Evolutionary conservation across 176 grass and related monocot genomes (phyloP), one percentile per base, ranked within the genome.

Genomic region (Rhipidocladum racemiflorum): DNA sequence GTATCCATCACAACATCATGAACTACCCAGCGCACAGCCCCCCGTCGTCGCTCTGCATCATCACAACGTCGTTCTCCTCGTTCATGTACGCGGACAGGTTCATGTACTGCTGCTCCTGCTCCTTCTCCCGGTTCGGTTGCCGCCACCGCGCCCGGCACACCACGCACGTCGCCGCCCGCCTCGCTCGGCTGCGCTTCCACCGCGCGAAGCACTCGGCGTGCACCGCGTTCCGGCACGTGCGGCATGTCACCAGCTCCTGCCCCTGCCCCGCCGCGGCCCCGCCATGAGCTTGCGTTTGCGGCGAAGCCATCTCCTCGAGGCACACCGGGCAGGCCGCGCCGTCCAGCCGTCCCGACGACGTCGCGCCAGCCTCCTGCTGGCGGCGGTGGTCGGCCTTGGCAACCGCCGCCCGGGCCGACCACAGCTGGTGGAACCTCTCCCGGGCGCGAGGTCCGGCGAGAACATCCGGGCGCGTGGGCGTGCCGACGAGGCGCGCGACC

Each of bases 81-180:
- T 85, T 83, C 74, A 93, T 80, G 79, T 88, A 99, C 13, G 86
- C 85, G 4, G 96, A 84, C 27, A 99, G 81, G 76, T 99, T 99
- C 32, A 99, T 76, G 87, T 99, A 99, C 34, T n/a, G 70, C 46
- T 77, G 27, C 46, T 65, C 60, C 76, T 45, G 50, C 50, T 88
- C 75, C 57, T 44, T 42, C 49, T 88, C 76, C 59, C 80, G 73
- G 49, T 65, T 84, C 1, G 82, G 87, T 71, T 84, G 76, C 88
- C 87, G 88, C 96, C 96, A 99, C 68, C 89, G 78, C 24, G 96
- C 83, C 29, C 96, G 87, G 89, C 96, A 99, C 59, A 99, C 93
- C 16, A 95, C 96, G 78, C 92, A 99, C 76, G 87, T 95, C 62
- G 88, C 93, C 20, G 84, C 84, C 39, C 96, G 88, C 72, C 96